Evolutionary conservation across 495 filamentous ascomycete genomes (phyloP), one percentile per base, ranked within the genome.

Genomic region (Podospora fimiseda): DNA sequence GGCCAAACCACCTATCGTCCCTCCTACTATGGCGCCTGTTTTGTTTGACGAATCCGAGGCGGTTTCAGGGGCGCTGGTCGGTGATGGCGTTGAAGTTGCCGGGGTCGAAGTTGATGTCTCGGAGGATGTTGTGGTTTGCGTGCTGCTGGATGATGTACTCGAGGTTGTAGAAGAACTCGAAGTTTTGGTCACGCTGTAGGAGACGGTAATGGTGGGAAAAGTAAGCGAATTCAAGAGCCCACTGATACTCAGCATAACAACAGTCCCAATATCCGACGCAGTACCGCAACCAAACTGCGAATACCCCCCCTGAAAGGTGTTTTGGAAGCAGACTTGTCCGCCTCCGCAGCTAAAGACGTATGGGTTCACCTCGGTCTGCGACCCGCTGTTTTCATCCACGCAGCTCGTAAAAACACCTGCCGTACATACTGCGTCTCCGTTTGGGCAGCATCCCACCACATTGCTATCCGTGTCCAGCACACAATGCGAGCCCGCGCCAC

Each of bases 211-310:
- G 15, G 60, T 64, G 19, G 63, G 63, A 23, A 58, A 60, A 13
- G 56, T 61, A 42, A 74, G 52, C 1, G 48, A 49, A 27, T 55
- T 44, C 46, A 69, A 65, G 48, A 66, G 23, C 0, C 70, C 71
- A 40, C 63, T 58, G 3, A 67, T 71, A n/a, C 62, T 69, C 22
- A 65, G 65, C 18, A 60, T 36, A 33, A 77, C 74, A 22, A 68
- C 72, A 4, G 71, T 72, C 19, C 63, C 74, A 51, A 70, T 39
- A 23, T 64, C 60, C 48, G 67, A 71, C 15, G 72, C 72, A 13
- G 70, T 74, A 9, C 73, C 74, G 53, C 74, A 77, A 9, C 74
- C 74, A 19, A 60, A 77, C 60, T 76, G 74, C 18, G 62, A 76
- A 40, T 64, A 74, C 9, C 74, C 74, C n/a, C 74, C 73, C 7